A percentile compares a stretch with the other conserved stretches of the same genome.
These are phyloP conservation scores for Gnaphalium uliginosum DNA, from an alignment of 129 eudicot genomes.

Conservation along the genomic window DNA sequence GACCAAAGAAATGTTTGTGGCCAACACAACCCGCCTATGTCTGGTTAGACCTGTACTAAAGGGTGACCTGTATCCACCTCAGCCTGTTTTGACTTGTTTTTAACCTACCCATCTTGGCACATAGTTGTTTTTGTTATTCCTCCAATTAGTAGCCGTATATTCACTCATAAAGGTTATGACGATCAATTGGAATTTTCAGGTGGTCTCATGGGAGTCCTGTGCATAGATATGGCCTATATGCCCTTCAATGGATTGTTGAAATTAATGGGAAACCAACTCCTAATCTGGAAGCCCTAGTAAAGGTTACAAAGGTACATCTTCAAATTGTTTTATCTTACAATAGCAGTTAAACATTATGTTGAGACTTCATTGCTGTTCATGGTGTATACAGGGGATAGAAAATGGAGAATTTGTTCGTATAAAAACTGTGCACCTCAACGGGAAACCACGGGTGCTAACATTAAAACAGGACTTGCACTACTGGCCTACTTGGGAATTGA, in stretches of 20 bases:
- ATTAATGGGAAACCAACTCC: constrained; percentile 92
- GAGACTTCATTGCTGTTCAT: not conserved
- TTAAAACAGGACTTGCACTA: constrained; percentile 94
- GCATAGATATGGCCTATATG: constrained; percentile 79
- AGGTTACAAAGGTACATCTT: constrained; percentile 76
- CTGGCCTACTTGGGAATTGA: constrained; percentile 97
- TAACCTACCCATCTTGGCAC: not conserved
- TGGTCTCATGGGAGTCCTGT: constrained; percentile 98
- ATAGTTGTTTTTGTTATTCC: not conserved
- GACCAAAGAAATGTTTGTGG: too few species aligned
- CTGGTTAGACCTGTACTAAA: too few species aligned
- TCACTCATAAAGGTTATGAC: not conserved
- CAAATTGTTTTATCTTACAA: not conserved
- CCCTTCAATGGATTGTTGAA: constrained; percentile 98
- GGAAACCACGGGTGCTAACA: constrained; percentile 84
- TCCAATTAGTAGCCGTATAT: not conserved
- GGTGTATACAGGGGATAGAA: constrained; percentile 56
- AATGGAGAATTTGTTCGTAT: constrained; percentile 82
- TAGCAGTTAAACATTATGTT: not conserved
- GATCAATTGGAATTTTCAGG: constrained; percentile 41
- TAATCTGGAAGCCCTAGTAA: constrained; percentile 71
- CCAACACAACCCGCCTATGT: too few species aligned
- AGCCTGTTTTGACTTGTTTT: too few species aligned
- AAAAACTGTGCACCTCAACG: constrained; percentile 75
- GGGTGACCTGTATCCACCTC: too few species aligned